Evolutionary conservation across 768 basidiomycete species (phyloP), one percentile per base, ranked within the genome.

Genomic region (Suillus variegatus): DNA sequence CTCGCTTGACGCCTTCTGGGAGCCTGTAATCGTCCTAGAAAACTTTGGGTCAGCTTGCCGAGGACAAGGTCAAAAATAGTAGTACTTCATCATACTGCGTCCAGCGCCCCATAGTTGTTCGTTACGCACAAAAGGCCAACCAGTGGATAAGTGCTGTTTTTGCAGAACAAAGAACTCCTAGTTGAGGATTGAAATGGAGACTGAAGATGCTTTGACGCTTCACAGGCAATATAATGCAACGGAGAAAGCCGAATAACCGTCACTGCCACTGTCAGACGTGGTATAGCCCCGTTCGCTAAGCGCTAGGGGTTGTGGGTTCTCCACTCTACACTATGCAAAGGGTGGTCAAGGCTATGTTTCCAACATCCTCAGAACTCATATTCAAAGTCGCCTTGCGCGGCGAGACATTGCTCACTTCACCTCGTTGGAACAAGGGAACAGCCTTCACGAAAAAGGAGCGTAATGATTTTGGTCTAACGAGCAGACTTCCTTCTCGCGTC

Each of bases 401-500:
- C 10, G 82, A 87, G 5, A 80, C 81, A 4, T 72, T 95, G 32
- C 83, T 95, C 61, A 84, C 82, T 22, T 85, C 81, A 54, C 88
- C 92, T 0, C 82, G 86, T 14, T 89, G 85, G 76, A 91, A 91
- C 82, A 92, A 92, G 76, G 94, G 94, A 18, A 92, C 89, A 9
- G 92, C 85, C 1, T 95, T 95, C 77, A 86, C 88, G 0, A 57
- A 71, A 9, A 73, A 81, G 12, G 94, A 97, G 76, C 83, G 94
- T 47, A 82, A 85, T 57, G 82, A 80, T 1, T 91, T 97, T 64
- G 90, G 89, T 22, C 79, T 90, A 22, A 77, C 74, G 9, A 85
- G 85, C 20, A 81, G 83, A 0, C 73, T 87, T 2, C 85, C 86
- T 8, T 80, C 69, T 65, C 80, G 81, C 38, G 79, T 86, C 38